Conservation (phyloP, 768 basidiomycete species). For the Phylloporus sp. region DNA sequence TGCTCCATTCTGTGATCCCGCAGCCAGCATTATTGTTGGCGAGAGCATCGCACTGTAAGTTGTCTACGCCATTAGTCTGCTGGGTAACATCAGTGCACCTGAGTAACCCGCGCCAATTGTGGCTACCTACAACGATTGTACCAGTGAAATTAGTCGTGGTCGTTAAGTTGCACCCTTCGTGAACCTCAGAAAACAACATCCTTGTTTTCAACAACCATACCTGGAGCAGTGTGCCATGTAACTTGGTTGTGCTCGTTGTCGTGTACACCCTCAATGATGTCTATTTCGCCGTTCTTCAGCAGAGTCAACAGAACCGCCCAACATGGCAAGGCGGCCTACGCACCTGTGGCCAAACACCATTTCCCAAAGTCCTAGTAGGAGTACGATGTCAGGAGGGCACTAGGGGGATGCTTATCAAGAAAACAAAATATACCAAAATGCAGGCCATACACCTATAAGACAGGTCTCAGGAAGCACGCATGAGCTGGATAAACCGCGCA, state of each 20-base stretch:
- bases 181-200: constrained; percentile 1
- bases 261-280: constrained; percentile 82
- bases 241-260: constrained; percentile 83
- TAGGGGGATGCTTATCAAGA: not conserved
- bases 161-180: constrained; percentile 54
- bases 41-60: constrained; percentile 51
- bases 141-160: constrained; percentile 56
- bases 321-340: constrained; percentile 23
- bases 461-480: not conserved
- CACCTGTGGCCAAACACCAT: constrained; percentile 60
- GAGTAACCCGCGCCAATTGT: not conserved
- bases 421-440: constrained; percentile 54
- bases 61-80: constrained; percentile 45
- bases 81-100: constrained; percentile 18
- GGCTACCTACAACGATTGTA: constrained; percentile 48
- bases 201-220: constrained; percentile 28
- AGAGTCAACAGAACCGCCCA: constrained; percentile 5
- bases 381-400: constrained; percentile 2
- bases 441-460: constrained; percentile 69
- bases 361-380: constrained; percentile 35
- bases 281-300: constrained; percentile 68
- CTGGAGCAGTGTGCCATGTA: constrained; percentile 70
- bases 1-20: constrained; percentile 72
- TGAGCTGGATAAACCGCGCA: constrained; percentile 16
- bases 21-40: constrained; percentile 66